phyloP scores from a whole-genome alignment of 2,329 filamentous ascomycete species.

The Verticillium dahliae region DNA sequence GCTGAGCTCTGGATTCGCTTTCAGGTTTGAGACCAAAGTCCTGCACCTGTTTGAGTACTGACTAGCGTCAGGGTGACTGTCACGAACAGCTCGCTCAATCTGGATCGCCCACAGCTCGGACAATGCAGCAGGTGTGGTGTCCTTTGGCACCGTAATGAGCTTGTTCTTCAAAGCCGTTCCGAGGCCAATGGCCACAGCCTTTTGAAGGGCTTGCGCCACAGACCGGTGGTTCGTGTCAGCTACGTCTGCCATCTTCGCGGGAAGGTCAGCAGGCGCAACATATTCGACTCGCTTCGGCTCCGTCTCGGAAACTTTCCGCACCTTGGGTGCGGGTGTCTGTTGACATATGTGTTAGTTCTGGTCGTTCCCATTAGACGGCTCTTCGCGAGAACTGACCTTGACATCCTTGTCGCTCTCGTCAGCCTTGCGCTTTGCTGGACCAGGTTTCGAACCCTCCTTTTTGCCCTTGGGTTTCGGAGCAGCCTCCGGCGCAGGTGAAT shows the following conservation, averaged over 20 bases:
- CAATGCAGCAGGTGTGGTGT: constrained; percentile 55
- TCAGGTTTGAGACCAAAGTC: constrained; percentile 77
- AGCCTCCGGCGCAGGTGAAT: constrained; percentile 32
- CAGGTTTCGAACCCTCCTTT: constrained; percentile 37
- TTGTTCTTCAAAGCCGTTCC: constrained; percentile 60
- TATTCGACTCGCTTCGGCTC: constrained; percentile 35
- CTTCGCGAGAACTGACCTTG: constrained; percentile 33
- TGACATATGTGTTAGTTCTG: neutral
- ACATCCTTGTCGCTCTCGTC: constrained; percentile 47
- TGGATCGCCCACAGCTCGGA: constrained; percentile 68
- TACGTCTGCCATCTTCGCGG: constrained; percentile 46
- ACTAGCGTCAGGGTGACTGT: constrained; percentile 44
- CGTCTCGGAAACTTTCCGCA: constrained; percentile 49
- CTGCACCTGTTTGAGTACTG: constrained; percentile 61
- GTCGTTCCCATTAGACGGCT: too few species aligned
- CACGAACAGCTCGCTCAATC: constrained; percentile 67
- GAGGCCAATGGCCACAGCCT: constrained; percentile 61
- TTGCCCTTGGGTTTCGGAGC: constrained; percentile 39
- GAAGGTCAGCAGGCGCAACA: constrained; percentile 43
- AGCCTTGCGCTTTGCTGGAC: constrained; percentile 49
- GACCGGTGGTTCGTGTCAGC: constrained; percentile 55
- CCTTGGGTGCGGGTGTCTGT: constrained; percentile 36
- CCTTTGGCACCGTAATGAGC: constrained; percentile 55
- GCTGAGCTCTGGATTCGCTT: constrained; percentile 76
- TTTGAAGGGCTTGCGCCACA: constrained; percentile 64